Evolutionary conservation across 768 basidiomycete species (phyloP), one percentile per base, ranked within the genome.

Genomic region (Baorangia bicolor): DNA sequence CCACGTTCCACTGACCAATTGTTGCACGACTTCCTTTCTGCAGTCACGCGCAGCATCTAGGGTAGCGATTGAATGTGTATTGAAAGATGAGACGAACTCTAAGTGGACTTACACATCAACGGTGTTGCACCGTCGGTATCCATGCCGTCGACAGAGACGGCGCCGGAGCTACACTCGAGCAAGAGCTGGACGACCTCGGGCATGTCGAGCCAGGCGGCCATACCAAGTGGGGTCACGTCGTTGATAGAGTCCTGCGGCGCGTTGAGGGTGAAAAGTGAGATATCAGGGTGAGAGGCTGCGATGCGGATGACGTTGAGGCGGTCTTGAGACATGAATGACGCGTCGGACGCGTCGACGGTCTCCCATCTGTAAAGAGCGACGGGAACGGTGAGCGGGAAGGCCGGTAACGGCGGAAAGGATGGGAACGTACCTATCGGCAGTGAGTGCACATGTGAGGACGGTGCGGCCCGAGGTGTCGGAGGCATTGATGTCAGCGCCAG

Each of bases 11-110:
- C 85, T 45, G 69, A 89, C 89, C 71, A 92, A 73, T 59, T 78
- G 73, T 58, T 81, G 77, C 9, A 86, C 86, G n/a, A 90, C 86
- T 50, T 85, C 79, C 39, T 85, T 66, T 61, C 78, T 81, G 43
- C 86, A 83, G 69, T 92, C 90, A 54, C 90, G 84, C 43, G 87
- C 81, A 30, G 90, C 88, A 71, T 92, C 90, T 92, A 66, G 53
- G 58, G 43, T 9, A 38, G n/a, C 9, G 16, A 14, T 46, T 51
- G 35, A 58, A 34, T 9, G 21, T 13, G 37, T 18, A 23, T 18
- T 8, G 21, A 39, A 44, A 42, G 35, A 54, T 49, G 20, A 51
- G 59, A 45, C 31, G 51, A 53, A 11, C 47, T 11, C 34, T 10
- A 1, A 49, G 52, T 45, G 28, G 25, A 76, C 86, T 74, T 77